Percentiles rank a stretch among this genome's conserved stretches.
These are phyloP conservation scores for Neopestalotiopsis sp. DNA, from an alignment of 2,329 filamentous ascomycete genomes.

Conservation along the genomic window DNA sequence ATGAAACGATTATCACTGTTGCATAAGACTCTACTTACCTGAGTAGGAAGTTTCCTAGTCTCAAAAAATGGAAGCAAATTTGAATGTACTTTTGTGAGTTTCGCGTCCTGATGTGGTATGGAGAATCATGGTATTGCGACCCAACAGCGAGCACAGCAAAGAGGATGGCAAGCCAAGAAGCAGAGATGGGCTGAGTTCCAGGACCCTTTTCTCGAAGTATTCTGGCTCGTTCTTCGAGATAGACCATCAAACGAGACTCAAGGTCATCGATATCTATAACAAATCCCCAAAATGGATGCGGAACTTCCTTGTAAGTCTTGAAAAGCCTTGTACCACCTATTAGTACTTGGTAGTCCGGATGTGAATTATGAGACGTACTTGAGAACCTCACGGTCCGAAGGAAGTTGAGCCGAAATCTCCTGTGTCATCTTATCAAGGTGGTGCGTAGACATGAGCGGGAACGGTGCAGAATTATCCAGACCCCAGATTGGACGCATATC, in stretches of 20 bases:
- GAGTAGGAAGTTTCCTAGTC: conserved; percentile 67
- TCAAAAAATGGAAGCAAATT: conserved; percentile 68
- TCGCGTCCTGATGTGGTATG: conserved; percentile 63
- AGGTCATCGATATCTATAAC: conserved; percentile 70
- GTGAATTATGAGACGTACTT: conserved; percentile 52
- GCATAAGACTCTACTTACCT: conserved; percentile 41
- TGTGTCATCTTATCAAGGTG: conserved; percentile 64
- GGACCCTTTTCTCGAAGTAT: conserved; percentile 53
- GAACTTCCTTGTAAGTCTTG: conserved; percentile 69
- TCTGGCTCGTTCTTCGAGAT: conserved; percentile 67
- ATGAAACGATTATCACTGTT: background rate
- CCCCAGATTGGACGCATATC: conserved; percentile 71
- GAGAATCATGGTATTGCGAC: conserved; percentile 69
- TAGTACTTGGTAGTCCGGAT: background rate
- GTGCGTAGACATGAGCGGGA: conserved; percentile 68
- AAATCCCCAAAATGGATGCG: conserved; percentile 72
- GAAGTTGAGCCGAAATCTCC: conserved; percentile 66
- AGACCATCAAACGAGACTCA: conserved; percentile 67
- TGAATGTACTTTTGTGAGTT: conserved; percentile 67
- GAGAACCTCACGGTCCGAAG: conserved; percentile 69
- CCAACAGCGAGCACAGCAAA: conserved; percentile 70
- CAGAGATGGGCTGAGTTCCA: conserved; percentile 58
- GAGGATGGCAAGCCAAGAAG: conserved; percentile 69
- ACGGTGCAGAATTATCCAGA: conserved; percentile 69
- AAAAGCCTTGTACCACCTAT: conserved; percentile 54